Percentiles rank a stretch among this genome's conserved stretches.
Conservation (phyloP, 2,329 filamentous ascomycete genomes). For the Botrytis medusae region DNA sequence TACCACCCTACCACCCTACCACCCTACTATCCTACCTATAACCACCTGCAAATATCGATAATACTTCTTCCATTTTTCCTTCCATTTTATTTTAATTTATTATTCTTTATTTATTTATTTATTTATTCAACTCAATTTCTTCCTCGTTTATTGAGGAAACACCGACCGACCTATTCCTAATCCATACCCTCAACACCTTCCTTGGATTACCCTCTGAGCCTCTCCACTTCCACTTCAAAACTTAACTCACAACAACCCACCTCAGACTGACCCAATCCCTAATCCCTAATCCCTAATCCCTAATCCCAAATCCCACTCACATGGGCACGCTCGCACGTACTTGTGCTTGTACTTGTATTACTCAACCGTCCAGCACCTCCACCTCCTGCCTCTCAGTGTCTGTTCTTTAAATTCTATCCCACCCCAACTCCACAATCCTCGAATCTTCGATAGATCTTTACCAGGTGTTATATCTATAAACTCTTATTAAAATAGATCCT, state of each 20-base stretch:
- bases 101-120: background rate
- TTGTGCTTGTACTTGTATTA: background rate
- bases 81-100: background rate
- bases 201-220: background rate
- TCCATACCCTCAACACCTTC: background rate
- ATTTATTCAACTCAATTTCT: background rate
- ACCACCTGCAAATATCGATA: background rate
- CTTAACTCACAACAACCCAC: background rate
- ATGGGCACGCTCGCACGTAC: constrained; percentile 2
- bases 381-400: background rate
- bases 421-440: background rate
- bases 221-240: background rate
- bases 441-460: constrained; percentile 3
- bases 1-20: background rate
- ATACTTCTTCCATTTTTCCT: background rate
- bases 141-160: background rate
- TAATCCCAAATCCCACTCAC: background rate
- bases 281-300: background rate
- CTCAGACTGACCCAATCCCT: background rate
- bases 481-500: constrained; percentile 18
- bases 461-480: background rate
- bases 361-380: background rate
- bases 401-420: background rate
- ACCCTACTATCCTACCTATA: background rate
- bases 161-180: background rate